Evolutionary conservation across 768 basidiomycete genomes (phyloP).

Genomic region (Phanerochaete sordida): DNA sequence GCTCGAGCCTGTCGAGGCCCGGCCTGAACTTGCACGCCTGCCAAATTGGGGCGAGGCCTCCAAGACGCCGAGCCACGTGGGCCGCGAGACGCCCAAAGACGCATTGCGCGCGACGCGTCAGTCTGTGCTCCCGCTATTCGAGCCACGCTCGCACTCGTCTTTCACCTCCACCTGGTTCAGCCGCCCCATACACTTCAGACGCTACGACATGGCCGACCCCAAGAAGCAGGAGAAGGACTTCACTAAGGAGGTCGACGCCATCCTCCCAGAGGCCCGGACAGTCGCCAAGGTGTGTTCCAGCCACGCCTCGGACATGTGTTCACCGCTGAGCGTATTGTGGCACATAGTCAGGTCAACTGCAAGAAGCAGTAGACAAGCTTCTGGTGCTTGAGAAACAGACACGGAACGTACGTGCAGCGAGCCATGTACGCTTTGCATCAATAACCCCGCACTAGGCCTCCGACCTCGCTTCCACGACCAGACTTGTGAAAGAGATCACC

Average conservation of each 20-base stretch:
- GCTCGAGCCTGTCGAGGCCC: not conserved
- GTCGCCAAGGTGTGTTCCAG: conserved; percentile 62
- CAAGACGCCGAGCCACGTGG: conserved; percentile 9
- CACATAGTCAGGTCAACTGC: conserved; percentile 70
- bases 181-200: conserved; percentile 26
- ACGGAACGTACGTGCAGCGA: conserved; percentile 67
- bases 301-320: not conserved
- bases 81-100: conserved; percentile 14
- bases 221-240: conserved; percentile 88
- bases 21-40: conserved; percentile 7
- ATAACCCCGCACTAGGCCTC: conserved; percentile 60
- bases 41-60: conserved; percentile 8
- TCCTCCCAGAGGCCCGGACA: conserved; percentile 65
- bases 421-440: not conserved
- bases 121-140: conserved; percentile 20
- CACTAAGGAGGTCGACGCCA: conserved; percentile 73
- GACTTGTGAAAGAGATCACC: conserved; percentile 71
- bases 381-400: conserved; percentile 92
- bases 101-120: conserved; percentile 33
- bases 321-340: conserved; percentile 11
- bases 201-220: conserved; percentile 68
- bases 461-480: conserved; percentile 88
- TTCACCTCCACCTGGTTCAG: conserved; percentile 3
- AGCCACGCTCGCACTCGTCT: conserved; percentile 9
- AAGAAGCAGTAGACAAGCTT: conserved; percentile 88